Conservation (phyloP, 768 basidiomycete species). For the Auricularia auricula-judae region DNA sequence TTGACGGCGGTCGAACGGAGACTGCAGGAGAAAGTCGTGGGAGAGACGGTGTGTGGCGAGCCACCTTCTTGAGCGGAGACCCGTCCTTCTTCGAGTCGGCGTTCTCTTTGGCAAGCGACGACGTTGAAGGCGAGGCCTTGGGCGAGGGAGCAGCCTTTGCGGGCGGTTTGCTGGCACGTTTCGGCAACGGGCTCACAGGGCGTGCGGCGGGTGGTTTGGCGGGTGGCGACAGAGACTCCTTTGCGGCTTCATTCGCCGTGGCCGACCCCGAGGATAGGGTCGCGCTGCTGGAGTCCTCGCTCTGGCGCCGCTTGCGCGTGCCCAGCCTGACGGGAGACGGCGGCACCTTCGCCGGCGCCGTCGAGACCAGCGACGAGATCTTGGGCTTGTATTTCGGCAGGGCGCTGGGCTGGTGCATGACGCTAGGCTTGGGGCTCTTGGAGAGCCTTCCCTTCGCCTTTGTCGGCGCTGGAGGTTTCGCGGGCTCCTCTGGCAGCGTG, state of each 20-base stretch:
- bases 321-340: not conserved
- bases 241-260: not conserved
- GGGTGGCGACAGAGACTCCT: not conserved
- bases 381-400: not conserved
- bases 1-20: not conserved
- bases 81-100: not conserved
- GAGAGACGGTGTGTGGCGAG: not conserved
- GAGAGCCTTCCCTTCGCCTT: not conserved
- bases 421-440: not conserved
- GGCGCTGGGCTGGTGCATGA: not conserved
- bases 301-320: not conserved
- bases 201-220: not conserved
- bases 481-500: not conserved
- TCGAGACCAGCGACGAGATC: not conserved
- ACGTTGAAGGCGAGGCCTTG: not conserved
- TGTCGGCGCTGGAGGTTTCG: not conserved
- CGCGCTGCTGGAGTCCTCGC: not conserved
- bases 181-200: not conserved
- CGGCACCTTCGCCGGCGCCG: not conserved
- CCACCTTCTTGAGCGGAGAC: not conserved
- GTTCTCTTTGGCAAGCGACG: not conserved
- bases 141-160: not conserved
- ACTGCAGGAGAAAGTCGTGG: not conserved
- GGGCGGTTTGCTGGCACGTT: not conserved
- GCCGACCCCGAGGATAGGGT: not conserved